Conservation (phyloP, 768 basidiomycete genomes). For the Trametes coccinea region DNA sequence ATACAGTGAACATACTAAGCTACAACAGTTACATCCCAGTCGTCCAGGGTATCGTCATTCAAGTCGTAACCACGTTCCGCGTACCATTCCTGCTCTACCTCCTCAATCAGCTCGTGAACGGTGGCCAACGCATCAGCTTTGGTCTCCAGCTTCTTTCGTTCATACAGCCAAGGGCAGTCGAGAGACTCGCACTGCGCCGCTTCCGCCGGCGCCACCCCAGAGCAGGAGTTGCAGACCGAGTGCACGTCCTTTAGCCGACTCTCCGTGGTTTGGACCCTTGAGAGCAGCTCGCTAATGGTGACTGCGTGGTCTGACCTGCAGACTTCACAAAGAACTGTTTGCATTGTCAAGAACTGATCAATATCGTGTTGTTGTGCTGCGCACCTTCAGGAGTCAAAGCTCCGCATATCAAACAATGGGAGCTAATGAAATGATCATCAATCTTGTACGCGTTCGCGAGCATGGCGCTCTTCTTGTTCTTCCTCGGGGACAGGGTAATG, state of each 20-base stretch:
- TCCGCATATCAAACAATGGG: constrained; percentile 71
- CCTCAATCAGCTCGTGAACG: constrained; percentile 35
- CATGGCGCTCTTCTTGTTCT: constrained; percentile 31
- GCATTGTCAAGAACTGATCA: background rate
- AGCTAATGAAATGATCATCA: constrained; percentile 72
- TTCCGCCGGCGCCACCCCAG: constrained; percentile 54
- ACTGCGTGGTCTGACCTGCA: constrained; percentile 55
- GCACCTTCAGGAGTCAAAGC: constrained; percentile 54
- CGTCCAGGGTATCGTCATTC: constrained; percentile 10
- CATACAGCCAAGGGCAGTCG: constrained; percentile 85
- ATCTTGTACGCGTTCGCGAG: constrained; percentile 52
- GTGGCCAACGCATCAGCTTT: constrained; percentile 35
- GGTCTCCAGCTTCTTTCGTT: constrained; percentile 59
- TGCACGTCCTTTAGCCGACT: constrained; percentile 58
- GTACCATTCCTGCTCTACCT: constrained; percentile 33
- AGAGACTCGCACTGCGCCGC: constrained; percentile 75
- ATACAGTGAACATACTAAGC: background rate
- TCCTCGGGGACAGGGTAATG: constrained; percentile 38
- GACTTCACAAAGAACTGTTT: constrained; percentile 52
- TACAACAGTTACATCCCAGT: constrained; percentile 3
- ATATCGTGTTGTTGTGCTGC: background rate
- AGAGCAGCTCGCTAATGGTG: constrained; percentile 57
- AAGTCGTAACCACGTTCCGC: constrained; percentile 3
- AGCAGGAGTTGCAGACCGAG: constrained; percentile 72
- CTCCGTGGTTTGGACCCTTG: constrained; percentile 57